phyloP scores from a whole-genome alignment of 495 filamentous ascomycete species.

The Aspergillus cavernicola region DNA sequence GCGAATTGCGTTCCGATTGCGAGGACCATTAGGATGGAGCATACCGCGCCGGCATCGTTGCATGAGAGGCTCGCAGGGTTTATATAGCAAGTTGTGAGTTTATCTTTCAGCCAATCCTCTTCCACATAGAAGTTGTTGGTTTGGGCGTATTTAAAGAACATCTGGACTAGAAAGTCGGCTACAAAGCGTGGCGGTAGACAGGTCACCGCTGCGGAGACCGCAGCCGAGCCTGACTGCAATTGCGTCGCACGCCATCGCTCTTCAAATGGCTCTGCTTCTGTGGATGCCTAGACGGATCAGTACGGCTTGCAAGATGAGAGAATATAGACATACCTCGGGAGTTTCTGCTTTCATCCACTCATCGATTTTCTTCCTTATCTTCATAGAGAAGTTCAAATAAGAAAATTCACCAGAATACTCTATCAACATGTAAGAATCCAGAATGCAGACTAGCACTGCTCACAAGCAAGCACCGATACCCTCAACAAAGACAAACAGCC shows the following conservation, averaged over 20 bases:
- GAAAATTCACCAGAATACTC: conserved; percentile 54
- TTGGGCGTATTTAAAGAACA: conserved; percentile 52
- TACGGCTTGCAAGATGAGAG: neutral
- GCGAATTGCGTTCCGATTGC: conserved; percentile 54
- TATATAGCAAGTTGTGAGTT: conserved; percentile 43
- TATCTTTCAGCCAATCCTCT: conserved; percentile 45
- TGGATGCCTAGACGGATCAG: conserved; percentile 30
- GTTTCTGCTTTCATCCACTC: conserved; percentile 45
- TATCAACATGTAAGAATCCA: conserved; percentile 19
- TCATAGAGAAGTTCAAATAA: conserved; percentile 49
- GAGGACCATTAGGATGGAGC: conserved; percentile 48
- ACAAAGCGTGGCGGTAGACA: conserved; percentile 50
- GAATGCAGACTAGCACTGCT: neutral
- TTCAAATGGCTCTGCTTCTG: conserved; percentile 43
- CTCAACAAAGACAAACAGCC: no score
- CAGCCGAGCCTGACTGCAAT: conserved; percentile 42
- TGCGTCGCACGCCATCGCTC: conserved; percentile 49
- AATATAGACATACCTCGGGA: conserved; percentile 33
- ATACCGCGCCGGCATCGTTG: conserved; percentile 45
- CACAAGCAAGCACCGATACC: neutral
- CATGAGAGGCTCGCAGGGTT: conserved; percentile 38
- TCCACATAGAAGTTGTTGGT: conserved; percentile 52
- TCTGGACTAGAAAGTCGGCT: conserved; percentile 47
- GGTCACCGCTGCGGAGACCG: conserved; percentile 37
- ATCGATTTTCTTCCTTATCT: conserved; percentile 46